Evolutionary conservation across 345 rosid genomes (phyloP).

Genomic region (Brassica carinata): DNA sequence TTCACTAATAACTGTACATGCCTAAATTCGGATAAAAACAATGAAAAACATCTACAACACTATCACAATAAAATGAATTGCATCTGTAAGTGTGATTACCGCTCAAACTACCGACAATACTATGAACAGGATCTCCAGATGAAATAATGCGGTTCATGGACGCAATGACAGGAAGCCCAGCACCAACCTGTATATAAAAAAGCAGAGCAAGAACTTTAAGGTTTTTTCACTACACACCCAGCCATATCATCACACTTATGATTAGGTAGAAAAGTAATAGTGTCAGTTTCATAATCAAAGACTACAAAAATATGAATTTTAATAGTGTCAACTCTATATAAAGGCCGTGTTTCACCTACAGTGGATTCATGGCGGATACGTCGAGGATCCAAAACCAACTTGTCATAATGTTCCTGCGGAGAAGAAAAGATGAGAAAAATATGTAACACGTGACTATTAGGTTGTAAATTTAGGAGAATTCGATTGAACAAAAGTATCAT

Average conservation of each 20-base stretch:
- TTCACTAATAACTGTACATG: not conserved
- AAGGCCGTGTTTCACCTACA: slow-evolving; percentile 51
- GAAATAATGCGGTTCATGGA: slow-evolving; percentile 75
- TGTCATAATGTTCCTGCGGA: slow-evolving; percentile 75
- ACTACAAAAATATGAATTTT: not conserved
- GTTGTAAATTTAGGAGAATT: not conserved
- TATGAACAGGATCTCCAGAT: slow-evolving; percentile 78
- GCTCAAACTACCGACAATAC: slow-evolving; percentile 80
- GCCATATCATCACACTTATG: not conserved
- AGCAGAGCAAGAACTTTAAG: not conserved
- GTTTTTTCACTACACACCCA: slow-evolving; percentile 7
- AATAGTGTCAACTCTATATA: slow-evolving; percentile 4
- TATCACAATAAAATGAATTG: slow-evolving; percentile 11
- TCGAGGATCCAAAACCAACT: slow-evolving; percentile 60
- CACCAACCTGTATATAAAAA: slow-evolving; percentile 63
- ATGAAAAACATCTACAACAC: slow-evolving; percentile 5
- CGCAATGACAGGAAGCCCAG: slow-evolving; percentile 92
- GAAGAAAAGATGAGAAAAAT: slow-evolving; percentile 13
- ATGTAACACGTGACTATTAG: not conserved
- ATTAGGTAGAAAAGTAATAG: not conserved
- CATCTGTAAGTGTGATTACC: slow-evolving; percentile 48
- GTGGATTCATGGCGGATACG: slow-evolving; percentile 85
- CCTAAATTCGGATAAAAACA: slow-evolving; percentile 8
- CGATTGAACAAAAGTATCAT: not conserved
- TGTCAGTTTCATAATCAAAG: not conserved